phyloP scores from a whole-genome alignment of 495 filamentous ascomycete species.

The Paragyromitra xinjiangensis region DNA sequence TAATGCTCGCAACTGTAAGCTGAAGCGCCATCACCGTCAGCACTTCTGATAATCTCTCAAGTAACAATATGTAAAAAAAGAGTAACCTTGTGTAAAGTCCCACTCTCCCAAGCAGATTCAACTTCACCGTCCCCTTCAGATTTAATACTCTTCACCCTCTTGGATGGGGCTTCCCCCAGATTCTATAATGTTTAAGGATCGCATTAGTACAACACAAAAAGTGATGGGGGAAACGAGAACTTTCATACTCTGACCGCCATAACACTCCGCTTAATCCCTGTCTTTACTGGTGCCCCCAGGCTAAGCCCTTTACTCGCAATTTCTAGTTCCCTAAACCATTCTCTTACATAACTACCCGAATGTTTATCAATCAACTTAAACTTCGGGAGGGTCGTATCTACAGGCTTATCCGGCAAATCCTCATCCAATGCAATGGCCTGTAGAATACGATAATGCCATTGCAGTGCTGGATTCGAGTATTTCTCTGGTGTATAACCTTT shows the following conservation, averaged over 20 bases:
- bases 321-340: conserved; percentile 77
- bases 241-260: conserved; percentile 51
- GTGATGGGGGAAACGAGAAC: background rate
- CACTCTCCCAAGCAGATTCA: conserved; percentile 67
- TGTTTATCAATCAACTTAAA: conserved; percentile 87
- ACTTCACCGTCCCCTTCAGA: conserved; percentile 65
- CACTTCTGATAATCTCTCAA: background rate
- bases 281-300: conserved; percentile 60
- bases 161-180: conserved; percentile 57
- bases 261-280: conserved; percentile 59
- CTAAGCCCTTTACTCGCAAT: conserved; percentile 59
- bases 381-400: conserved; percentile 86
- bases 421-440: conserved; percentile 94
- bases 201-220: background rate
- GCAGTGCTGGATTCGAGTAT: conserved; percentile 92
- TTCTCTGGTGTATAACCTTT: conserved; percentile 85
- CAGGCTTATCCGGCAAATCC: conserved; percentile 78
- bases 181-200: conserved; percentile 37
- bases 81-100: conserved; percentile 68
- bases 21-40: conserved; percentile 44
- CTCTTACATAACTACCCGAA: conserved; percentile 76
- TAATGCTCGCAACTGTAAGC: conserved; percentile 76
- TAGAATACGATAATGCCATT: conserved; percentile 97
- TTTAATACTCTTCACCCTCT: conserved; percentile 63
- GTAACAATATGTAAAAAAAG: background rate